Conservation (phyloP, 1,139 yeast genomes). For the Hansenula sp. region DNA sequence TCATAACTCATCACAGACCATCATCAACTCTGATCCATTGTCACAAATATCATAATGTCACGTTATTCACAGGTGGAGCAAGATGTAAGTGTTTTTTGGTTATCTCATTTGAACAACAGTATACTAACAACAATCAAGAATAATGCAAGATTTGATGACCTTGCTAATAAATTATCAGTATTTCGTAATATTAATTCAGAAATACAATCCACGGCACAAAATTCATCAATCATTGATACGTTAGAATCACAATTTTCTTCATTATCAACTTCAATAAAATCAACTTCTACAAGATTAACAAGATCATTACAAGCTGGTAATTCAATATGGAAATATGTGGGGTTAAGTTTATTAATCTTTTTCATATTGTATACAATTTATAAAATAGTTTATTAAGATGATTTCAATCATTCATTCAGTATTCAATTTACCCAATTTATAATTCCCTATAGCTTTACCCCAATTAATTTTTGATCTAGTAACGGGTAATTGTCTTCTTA, state of each 20-base stretch:
- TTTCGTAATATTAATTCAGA: constrained; percentile 61
- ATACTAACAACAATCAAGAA: constrained; percentile 33
- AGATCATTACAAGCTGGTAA: constrained; percentile 56
- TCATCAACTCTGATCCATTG: neutral
- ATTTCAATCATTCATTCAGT: neutral
- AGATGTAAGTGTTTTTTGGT: constrained; percentile 23
- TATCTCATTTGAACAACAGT: neutral
- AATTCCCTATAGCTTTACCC: constrained; percentile 91
- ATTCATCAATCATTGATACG: constrained; percentile 45
- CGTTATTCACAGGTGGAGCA: constrained; percentile 40
- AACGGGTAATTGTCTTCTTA: constrained; percentile 88
- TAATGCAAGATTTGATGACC: constrained; percentile 51
- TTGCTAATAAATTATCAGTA: constrained; percentile 57
- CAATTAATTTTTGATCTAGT: constrained; percentile 90
- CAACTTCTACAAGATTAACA: constrained; percentile 64
- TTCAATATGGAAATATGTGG: constrained; percentile 52
- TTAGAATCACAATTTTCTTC: constrained; percentile 57
- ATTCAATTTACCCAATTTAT: constrained; percentile 75
- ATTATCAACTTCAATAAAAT: constrained; percentile 54
- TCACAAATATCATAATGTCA: constrained; percentile 29
- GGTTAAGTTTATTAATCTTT: constrained; percentile 53
- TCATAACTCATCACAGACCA: neutral
- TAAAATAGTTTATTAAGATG: constrained; percentile 37
- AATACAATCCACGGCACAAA: constrained; percentile 53
- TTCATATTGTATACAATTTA: constrained; percentile 64